A percentile compares a stretch with the other conserved stretches of the same genome.
Evolutionary conservation across 1,284 basidiomycete species (phyloP).

Genomic region (Sporisorium iseilematis-ciliati): DNA sequence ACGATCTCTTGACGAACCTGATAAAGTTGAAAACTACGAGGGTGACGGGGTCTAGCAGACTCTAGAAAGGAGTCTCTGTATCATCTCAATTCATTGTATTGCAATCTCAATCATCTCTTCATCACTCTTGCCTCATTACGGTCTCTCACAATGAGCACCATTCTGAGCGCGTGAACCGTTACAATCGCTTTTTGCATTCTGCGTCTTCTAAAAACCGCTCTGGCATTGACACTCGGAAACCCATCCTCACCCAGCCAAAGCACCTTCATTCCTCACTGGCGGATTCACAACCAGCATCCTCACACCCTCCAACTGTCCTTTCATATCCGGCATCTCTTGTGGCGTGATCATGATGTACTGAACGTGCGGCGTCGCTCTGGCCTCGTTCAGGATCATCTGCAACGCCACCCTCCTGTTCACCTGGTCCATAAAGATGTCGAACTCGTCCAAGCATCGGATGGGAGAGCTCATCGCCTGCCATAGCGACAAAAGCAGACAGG

Average conservation of each 20-base stretch:
- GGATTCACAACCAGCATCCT: conserved; percentile 34
- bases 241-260: conserved; percentile 22
- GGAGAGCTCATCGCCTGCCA: conserved; percentile 97
- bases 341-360: conserved; percentile 67
- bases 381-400: conserved; percentile 78
- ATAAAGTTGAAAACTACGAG: conserved; percentile 73
- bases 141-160: not conserved
- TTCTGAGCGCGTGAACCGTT: not conserved
- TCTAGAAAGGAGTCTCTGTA: conserved; percentile 6
- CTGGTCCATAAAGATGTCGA: conserved; percentile 91
- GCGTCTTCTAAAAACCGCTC: not conserved
- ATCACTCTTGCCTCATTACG: not conserved
- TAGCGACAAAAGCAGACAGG: conserved; percentile 88
- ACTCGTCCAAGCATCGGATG: conserved; percentile 87
- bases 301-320: conserved; percentile 31
- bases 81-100: not conserved
- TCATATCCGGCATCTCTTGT: conserved; percentile 62
- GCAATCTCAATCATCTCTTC: not conserved
- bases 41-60: conserved; percentile 33
- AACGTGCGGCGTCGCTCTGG: conserved; percentile 37
- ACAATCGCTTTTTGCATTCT: not conserved
- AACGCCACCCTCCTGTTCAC: conserved; percentile 91
- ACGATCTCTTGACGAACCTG: conserved; percentile 76
- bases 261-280: conserved; percentile 30
- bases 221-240: not conserved